Evolutionary conservation across 441 rosid genomes (phyloP), one percentile per base, ranked within the genome.

Genomic region (Eutrema salsugineum): DNA sequence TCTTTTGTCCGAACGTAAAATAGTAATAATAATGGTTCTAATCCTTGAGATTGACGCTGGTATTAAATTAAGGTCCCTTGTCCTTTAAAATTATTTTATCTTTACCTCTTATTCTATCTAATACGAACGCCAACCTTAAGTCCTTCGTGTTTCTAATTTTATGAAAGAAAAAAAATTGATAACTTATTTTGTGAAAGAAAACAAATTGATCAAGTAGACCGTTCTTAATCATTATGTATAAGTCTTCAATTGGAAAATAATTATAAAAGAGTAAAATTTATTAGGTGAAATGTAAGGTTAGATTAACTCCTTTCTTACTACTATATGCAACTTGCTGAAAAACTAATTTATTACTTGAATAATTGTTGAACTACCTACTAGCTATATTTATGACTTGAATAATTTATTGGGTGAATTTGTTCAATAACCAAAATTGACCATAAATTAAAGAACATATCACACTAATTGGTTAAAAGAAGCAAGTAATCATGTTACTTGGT

Each of bases 21-120:
- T 24, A 24, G 19, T 54, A 67, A 15, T 64, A 30, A 51, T 24
- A 24, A 59, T 38, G 33, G 61, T 65, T 73, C 0, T 75, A 54
- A 76, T 49, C 71, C 74, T 76, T 63, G 75, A 69, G 75, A 63
- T 76, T 63, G 55, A 55, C 71, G 75, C 60, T 68, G 24, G 62
- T 66, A 68, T 75, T 67, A 27, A 9, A 35, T 68, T 54, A 68
- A 68, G 72, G 55, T 33, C 42, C 59, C 59, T 16, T 75, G 57
- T 73, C 11, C 17, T 61, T 30, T 71, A 5, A 28, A 49, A 28
- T 61, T 39, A 61, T 38, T 71, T 47, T 38, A 66, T 12, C 5
- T 71, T 50, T 28, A 43, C 53, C 68, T 1, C 38, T 49, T 48
- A 38, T 24, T 58, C 35, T 36, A 46, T 43, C 12, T 28, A 44